Percentiles rank a stretch among this genome's conserved stretches.
Conservation (phyloP, 768 basidiomycete genomes). For the Hypholoma fasciculare region DNA sequence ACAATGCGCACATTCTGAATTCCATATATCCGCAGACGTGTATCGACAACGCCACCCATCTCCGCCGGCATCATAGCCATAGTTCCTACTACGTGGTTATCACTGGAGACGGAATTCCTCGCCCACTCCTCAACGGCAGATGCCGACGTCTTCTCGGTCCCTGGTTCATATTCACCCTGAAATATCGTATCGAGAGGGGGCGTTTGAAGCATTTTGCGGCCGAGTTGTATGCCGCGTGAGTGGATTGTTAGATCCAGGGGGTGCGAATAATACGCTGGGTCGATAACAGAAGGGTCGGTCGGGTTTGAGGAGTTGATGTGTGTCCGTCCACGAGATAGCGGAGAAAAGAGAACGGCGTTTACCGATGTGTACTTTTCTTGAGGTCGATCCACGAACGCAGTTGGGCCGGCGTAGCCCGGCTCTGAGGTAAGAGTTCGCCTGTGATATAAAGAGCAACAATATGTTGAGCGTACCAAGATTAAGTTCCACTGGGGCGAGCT, state of each 20-base stretch:
- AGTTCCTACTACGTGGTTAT: slow-evolving; percentile 36
- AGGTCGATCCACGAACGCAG: slow-evolving; percentile 19
- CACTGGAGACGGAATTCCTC: slow-evolving; percentile 24
- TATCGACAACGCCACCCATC: slow-evolving; percentile 38
- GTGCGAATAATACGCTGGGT: slow-evolving; percentile 46
- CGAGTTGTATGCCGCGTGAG: slow-evolving; percentile 30
- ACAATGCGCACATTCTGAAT: slow-evolving; percentile 33
- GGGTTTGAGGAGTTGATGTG: slow-evolving; percentile 44
- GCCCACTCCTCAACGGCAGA: slow-evolving; percentile 25
- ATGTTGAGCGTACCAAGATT: slow-evolving; percentile 22
- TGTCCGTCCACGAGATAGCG: slow-evolving; percentile 46
- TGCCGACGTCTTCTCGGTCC: slow-evolving; percentile 17
- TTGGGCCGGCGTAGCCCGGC: slow-evolving; percentile 33
- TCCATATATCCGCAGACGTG: slow-evolving; percentile 34
- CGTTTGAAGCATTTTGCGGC: slow-evolving; percentile 25
- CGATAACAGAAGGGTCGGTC: slow-evolving; percentile 43
- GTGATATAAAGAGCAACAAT: background rate
- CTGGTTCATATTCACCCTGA: slow-evolving; percentile 31
- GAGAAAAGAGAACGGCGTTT: slow-evolving; percentile 32
- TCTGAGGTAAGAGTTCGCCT: slow-evolving; percentile 14
- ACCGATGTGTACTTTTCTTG: slow-evolving; percentile 29
- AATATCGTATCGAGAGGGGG: slow-evolving; percentile 31
- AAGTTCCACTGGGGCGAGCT: slow-evolving; percentile 26
- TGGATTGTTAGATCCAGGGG: slow-evolving; percentile 31
- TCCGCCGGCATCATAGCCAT: slow-evolving; percentile 39